Evolutionary conservation across 768 basidiomycete species (phyloP).

Genomic region (Termitomyces sp.): DNA sequence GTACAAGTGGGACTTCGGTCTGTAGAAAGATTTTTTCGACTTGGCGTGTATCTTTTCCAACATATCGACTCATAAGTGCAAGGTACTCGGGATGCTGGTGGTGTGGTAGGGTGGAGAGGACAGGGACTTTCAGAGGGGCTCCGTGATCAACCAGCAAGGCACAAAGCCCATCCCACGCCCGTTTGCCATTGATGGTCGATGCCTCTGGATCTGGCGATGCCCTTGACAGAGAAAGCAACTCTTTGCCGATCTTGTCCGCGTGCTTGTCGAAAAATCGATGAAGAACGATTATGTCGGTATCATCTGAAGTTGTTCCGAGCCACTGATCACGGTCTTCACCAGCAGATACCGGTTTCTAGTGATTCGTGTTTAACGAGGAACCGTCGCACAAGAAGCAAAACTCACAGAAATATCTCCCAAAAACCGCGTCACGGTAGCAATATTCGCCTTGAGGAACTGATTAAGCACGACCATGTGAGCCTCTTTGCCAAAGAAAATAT

Average conservation of each 20-base stretch:
- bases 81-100: slow-evolving; percentile 60
- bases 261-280: slow-evolving; percentile 85
- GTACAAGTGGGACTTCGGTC: slow-evolving; percentile 43
- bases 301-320: slow-evolving; percentile 74
- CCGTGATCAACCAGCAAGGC: slow-evolving; percentile 77
- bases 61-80: slow-evolving; percentile 63
- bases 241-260: slow-evolving; percentile 85
- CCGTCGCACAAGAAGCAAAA: background rate
- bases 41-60: slow-evolving; percentile 54
- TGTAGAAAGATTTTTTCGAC: slow-evolving; percentile 68
- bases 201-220: slow-evolving; percentile 54
- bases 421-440: slow-evolving; percentile 71
- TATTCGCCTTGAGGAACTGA: slow-evolving; percentile 66
- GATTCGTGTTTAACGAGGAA: background rate
- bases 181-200: slow-evolving; percentile 61
- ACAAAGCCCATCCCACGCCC: slow-evolving; percentile 82
- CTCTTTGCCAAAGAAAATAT: slow-evolving; percentile 91
- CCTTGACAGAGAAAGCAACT: slow-evolving; percentile 70
- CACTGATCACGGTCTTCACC: slow-evolving; percentile 68
- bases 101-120: slow-evolving; percentile 45
- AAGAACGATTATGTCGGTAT: slow-evolving; percentile 78
- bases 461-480: slow-evolving; percentile 81
- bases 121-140: slow-evolving; percentile 63
- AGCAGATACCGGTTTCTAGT: slow-evolving; percentile 32
- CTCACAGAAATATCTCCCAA: slow-evolving; percentile 72